Conservation (phyloP, 805 yeast species). For the Ogataea nonfermentans region DNA sequence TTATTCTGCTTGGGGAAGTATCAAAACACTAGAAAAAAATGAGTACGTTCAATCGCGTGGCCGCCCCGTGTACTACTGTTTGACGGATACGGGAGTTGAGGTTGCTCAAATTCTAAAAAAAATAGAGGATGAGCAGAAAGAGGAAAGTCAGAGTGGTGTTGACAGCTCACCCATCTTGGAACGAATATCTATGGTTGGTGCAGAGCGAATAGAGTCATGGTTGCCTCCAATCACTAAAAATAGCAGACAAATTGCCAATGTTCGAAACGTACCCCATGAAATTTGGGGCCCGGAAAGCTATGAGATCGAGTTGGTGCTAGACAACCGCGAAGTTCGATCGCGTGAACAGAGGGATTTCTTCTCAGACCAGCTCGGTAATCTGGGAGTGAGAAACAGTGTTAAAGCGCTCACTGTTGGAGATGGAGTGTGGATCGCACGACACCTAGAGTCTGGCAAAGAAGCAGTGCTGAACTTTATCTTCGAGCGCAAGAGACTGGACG, state of each 20-base stretch:
- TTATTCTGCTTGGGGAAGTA: conserved; percentile 74
- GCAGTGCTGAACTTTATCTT: conserved; percentile 79
- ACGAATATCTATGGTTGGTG: background rate
- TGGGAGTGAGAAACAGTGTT: conserved; percentile 51
- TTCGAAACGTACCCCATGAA: conserved; percentile 32
- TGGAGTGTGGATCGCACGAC: conserved; percentile 81
- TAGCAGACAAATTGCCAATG: conserved; percentile 4
- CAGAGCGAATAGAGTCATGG: conserved; percentile 7
- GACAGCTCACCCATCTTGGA: conserved; percentile 19
- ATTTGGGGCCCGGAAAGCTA: conserved; percentile 64
- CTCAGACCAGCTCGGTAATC: conserved; percentile 45
- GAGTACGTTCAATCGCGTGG: conserved; percentile 57
- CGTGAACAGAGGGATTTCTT: conserved; percentile 70
- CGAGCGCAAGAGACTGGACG: conserved; percentile 88
- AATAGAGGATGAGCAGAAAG: conserved; percentile 37
- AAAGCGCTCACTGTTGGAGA: conserved; percentile 79
- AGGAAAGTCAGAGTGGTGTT: conserved; percentile 3
- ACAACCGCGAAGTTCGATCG: conserved; percentile 79
- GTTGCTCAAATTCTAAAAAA: conserved; percentile 57
- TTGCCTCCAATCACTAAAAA: conserved; percentile 3
- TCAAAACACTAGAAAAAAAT: conserved; percentile 59
- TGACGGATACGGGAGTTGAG: conserved; percentile 68
- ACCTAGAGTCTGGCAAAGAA: conserved; percentile 53
- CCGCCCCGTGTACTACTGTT: conserved; percentile 54
- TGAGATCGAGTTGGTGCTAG: conserved; percentile 63